Conservation (phyloP, 768 basidiomycete species). For the Tylopilus vinaceipallidus region DNA sequence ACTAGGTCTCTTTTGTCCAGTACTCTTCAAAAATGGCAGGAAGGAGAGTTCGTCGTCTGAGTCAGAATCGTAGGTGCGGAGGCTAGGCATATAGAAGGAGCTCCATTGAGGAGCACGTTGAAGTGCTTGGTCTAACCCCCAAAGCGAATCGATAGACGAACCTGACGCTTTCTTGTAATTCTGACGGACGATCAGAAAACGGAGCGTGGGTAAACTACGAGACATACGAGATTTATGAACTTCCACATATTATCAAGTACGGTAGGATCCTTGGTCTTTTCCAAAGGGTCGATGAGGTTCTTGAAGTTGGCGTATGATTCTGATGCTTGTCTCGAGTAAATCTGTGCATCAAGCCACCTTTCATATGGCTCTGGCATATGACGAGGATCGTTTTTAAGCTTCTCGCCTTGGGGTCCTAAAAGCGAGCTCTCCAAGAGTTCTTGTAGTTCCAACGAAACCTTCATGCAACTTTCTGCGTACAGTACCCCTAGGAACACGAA, state of each 20-base stretch:
- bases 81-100: constrained; percentile 34
- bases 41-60: constrained; percentile 26
- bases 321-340: constrained; percentile 58
- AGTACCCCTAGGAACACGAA: constrained; percentile 40
- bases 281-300: constrained; percentile 57
- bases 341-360: constrained; percentile 67
- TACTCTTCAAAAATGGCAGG: constrained; percentile 8
- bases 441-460: constrained; percentile 67
- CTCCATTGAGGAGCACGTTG: constrained; percentile 60
- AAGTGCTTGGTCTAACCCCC: constrained; percentile 56
- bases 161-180: constrained; percentile 57
- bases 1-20: constrained; percentile 16
- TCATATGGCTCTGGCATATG: constrained; percentile 61
- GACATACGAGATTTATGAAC: constrained; percentile 54
- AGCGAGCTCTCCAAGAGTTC: constrained; percentile 63
- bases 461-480: not conserved
- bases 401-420: constrained; percentile 51
- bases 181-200: constrained; percentile 35
- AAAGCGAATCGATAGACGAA: constrained; percentile 57
- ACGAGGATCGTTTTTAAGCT: constrained; percentile 49
- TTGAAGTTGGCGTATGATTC: constrained; percentile 49
- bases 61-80: constrained; percentile 20
- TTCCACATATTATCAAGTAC: constrained; percentile 66
- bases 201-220: not conserved
- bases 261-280: constrained; percentile 46